Base-by-base conservation (phyloP, 192 early-diverging fungal genomes). In the Backusella australiensis region DNA sequence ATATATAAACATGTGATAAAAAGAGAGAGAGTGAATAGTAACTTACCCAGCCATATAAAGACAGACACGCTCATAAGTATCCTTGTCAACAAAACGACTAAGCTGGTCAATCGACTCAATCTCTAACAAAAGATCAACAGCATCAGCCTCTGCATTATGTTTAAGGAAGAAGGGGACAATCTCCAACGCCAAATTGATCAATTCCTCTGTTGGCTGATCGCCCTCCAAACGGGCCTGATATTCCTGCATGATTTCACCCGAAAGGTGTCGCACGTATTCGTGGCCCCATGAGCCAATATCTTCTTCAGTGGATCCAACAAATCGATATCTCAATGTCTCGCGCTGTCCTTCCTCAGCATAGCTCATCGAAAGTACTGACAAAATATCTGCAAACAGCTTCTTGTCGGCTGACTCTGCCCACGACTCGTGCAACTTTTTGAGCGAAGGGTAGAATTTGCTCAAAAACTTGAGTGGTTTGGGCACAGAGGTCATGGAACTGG, bases 401-500 rank as follows among this genome's bases (percentile, higher is more conserved):
- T 94, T 96, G 84, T 95, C 90, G 79, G 91, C 87, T 21, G 75
- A 82, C 75, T 86, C 76, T 86, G 81, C 73, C 97, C 97, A 98
- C 14, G 78, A 82, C 15, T 91, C 89, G 75, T 93, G 94, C 32
- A 96, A 81, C 15, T 86, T 85, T 46, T 84, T 80, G 71, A 98
- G 77, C 5, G 89, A 86, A 59, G 80, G 78, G 83, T 97, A 98
- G 72, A 96, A 94, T 42, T 91, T 91, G 72, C 97, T 89, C 70
- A 99, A 83, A 76, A 94, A 99, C 85, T 99, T 99, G 79, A 99
- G 89, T 32, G 97, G 97, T 82, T 99, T 99, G 67, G 98, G 97
- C 5, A 98, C 98, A n/a, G 96, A 96, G 7, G 98, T 98, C 98
- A 99, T 99, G 53, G 98, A 99, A 72, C 92, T 94, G 4, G 97